These are phyloP conservation scores for Aspergillus ostianus DNA, from an alignment of 495 filamentous ascomycete genomes.

Conservation along the genomic window DNA sequence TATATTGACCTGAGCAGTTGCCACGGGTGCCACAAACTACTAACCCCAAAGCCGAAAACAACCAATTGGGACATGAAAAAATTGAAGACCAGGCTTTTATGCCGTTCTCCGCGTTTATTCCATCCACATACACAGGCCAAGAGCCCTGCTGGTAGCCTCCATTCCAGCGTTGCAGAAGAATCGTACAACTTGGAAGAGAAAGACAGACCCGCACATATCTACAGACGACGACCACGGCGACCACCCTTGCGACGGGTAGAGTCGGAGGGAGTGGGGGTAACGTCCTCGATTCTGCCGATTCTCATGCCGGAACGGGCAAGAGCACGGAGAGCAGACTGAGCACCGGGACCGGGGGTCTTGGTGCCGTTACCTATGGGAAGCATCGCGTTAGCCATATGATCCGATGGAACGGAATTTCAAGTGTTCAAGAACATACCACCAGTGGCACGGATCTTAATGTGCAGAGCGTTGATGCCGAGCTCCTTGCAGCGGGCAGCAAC, in stretches of 20 bases:
- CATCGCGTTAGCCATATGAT: constrained; percentile 6
- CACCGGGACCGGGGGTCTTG: constrained; percentile 98
- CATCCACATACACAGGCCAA: constrained; percentile 47
- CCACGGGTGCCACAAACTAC: constrained; percentile 6
- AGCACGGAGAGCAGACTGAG: constrained; percentile 97
- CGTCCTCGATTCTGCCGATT: constrained; percentile 99
- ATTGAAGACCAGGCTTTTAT: constrained; percentile 55
- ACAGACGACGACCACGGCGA: constrained; percentile 99
- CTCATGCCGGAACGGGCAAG: constrained; percentile 98
- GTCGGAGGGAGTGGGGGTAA: constrained; percentile 97
- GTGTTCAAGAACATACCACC: constrained; percentile 63
- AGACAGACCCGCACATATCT: constrained; percentile 43
- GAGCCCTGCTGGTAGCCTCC: constrained; percentile 36
- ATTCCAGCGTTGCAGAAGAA: constrained; percentile 33
- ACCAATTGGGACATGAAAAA: constrained; percentile 44
- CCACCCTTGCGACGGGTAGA: constrained; percentile 98
- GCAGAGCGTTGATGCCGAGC: constrained; percentile 95
- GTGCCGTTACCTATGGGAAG: constrained; percentile 80
- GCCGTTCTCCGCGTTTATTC: constrained; percentile 61
- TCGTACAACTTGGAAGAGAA: constrained; percentile 27
- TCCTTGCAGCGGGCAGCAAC: constrained; percentile 98
- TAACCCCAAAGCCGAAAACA: constrained; percentile 24
- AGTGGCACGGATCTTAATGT: constrained; percentile 99
- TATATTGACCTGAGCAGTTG: constrained; percentile 18
- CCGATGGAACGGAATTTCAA: not conserved